phyloP scores from a whole-genome alignment of 768 basidiomycete species.

The Suillus cothurnatus region DNA sequence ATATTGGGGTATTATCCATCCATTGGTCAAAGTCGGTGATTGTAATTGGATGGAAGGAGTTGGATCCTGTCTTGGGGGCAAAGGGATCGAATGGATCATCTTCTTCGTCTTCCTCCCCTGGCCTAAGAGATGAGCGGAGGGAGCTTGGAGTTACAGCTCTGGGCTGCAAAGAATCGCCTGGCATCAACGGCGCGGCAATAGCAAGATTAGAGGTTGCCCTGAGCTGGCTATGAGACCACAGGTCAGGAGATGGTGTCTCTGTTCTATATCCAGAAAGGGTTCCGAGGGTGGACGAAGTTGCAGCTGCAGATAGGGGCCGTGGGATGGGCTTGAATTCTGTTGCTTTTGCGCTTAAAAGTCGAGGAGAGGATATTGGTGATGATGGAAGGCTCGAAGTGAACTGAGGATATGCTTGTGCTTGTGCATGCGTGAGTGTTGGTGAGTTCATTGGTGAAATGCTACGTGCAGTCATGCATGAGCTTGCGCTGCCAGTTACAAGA shows the following conservation, averaged over 20 bases:
- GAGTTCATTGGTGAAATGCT: conserved; percentile 65
- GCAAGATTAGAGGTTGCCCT: conserved; percentile 84
- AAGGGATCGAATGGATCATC: conserved; percentile 88
- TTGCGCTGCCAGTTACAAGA: conserved; percentile 55
- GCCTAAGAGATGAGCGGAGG: conserved; percentile 63
- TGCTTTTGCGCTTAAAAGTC: conserved; percentile 87
- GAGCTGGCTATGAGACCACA: conserved; percentile 77
- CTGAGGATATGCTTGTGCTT: conserved; percentile 59
- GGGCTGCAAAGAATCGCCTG: conserved; percentile 56
- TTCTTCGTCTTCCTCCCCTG: conserved; percentile 67
- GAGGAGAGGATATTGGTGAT: conserved; percentile 83
- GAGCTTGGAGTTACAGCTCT: conserved; percentile 72
- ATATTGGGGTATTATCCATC: conserved; percentile 54
- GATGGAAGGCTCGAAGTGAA: conserved; percentile 81
- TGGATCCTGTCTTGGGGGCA: conserved; percentile 44
- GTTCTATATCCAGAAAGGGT: conserved; percentile 54
- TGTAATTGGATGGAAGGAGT: conserved; percentile 63
- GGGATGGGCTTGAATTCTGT: conserved; percentile 86
- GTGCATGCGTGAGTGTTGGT: conserved; percentile 60
- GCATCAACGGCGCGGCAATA: conserved; percentile 87
- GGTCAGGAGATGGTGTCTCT: conserved; percentile 86
- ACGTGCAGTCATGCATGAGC: conserved; percentile 57
- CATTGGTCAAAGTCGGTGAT: conserved; percentile 67
- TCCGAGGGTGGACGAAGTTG: conserved; percentile 60
- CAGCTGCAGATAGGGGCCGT: conserved; percentile 71